Conservation (phyloP, 2,329 filamentous ascomycete genomes). For the Aureobasidium sp. region DNA sequence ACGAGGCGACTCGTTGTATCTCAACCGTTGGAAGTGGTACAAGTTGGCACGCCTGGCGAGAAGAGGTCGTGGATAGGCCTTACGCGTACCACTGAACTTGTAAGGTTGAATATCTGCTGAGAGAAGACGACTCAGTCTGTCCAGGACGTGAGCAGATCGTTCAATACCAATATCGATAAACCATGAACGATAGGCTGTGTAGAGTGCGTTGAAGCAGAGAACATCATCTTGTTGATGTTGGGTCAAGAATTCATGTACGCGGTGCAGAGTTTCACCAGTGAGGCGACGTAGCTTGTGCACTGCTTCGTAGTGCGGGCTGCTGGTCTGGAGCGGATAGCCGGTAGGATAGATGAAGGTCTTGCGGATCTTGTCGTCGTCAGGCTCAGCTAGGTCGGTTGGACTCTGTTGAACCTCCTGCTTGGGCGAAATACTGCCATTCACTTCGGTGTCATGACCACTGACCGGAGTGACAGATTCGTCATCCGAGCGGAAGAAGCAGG, state of each 20-base stretch:
- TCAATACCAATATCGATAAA: constrained; percentile 97
- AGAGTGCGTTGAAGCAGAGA: constrained; percentile 84
- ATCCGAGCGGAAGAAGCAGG: constrained; percentile 73
- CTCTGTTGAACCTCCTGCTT: constrained; percentile 40
- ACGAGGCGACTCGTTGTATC: constrained; percentile 83
- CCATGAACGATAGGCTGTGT: constrained; percentile 88
- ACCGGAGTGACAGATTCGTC: constrained; percentile 30
- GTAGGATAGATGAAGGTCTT: constrained; percentile 83
- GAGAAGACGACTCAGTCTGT: constrained; percentile 76
- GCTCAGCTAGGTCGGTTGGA: constrained; percentile 50
- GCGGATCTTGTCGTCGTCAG: constrained; percentile 72
- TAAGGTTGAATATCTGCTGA: constrained; percentile 83
- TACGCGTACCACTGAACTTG: constrained; percentile 86
- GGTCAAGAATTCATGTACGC: constrained; percentile 74
- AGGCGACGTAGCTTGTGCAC: constrained; percentile 75
- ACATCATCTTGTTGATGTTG: constrained; percentile 90
- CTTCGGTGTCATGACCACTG: constrained; percentile 23
- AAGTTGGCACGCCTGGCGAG: constrained; percentile 87
- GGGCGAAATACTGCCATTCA: constrained; percentile 18
- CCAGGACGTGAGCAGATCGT: constrained; percentile 83
- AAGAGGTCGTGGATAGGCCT: constrained; percentile 86
- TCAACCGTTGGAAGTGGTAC: constrained; percentile 87
- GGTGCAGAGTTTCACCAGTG: constrained; percentile 70
- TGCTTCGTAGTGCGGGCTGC: constrained; percentile 57
- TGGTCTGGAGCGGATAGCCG: constrained; percentile 66